Evolutionary conservation across 192 early-diverging fungal genomes (phyloP), one percentile per base, ranked within the genome.

Genomic region (Rhizoclosmatium globosum): DNA sequence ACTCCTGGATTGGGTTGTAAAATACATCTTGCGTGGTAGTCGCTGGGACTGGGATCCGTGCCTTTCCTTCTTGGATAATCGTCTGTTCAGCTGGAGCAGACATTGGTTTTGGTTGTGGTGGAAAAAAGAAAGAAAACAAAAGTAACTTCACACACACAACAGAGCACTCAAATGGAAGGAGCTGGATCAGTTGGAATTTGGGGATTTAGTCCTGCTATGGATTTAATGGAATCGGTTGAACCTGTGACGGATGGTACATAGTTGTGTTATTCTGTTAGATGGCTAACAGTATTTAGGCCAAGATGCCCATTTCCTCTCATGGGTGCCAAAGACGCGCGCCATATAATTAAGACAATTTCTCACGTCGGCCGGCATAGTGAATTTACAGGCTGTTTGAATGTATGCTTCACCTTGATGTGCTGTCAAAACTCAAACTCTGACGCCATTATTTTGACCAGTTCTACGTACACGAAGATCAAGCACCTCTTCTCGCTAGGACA

Each of bases 1-100:
- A 64, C 56, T 82, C 89, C 85, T 99, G 97, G 56, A 98, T 95
- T 2, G 95, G 95, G 79, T 99, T 99, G 88, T 99, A 99, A 81
- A 99, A 99, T n/a, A 98, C 97, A 68, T 94, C 92, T 64, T 87
- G 74, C 19, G 74, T 80, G 7, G 45, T 65, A 4, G 73, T 79
- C 4, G 76, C 62, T 21, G 82, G 81, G 38, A 86, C 83, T n/a
- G 78, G 43, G 57, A 89, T 85, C 41, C 59, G 47, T 0, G 87
- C 87, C 64, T 81, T 74, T 2, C 87, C 60, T 62, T 62, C 60
- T 19, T 19, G 19, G 60, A 62, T 62, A 4, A 21, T 62, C 4
- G 60, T 62, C 21, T 7, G 53, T 56, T 56, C 53, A 9, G 19
- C 0, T 15, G 53, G 19, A 39, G 7, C 23, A 62, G 60, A 19